Evolutionary conservation across 148 eudicot genomes (phyloP), one percentile per base, ranked within the genome.

Genomic region (Camellia lanceoleosa): DNA sequence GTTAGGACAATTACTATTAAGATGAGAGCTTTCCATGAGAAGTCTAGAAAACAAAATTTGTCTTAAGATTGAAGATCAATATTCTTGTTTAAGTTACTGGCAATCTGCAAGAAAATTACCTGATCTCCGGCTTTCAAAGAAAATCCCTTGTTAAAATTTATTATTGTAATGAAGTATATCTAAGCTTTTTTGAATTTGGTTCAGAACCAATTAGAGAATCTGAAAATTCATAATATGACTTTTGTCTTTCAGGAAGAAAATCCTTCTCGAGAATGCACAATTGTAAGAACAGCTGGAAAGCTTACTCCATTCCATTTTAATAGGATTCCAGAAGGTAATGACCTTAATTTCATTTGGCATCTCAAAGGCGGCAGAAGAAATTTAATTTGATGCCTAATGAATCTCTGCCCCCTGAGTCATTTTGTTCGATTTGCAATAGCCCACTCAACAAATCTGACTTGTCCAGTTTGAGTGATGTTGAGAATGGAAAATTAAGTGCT

Each of bases 221-320:
- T 68, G 61, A 47, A 49, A 42, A 15, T 64, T 20, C 58, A 74
- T 19, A 5, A 8, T 7, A 65, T 67, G 56, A 3, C 43, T 85
- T 71, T 3, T 82, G n/a, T 85, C 46, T 76, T 84, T 46, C 89
- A 96, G 99, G 89, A 89, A 82, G 99, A 96, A 80, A 96, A 96
- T 87, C 94, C 99, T 79, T 85, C 99, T 38, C 93, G 99, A 47
- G 99, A 96, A 82, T 87, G 94, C 87, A 94, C 99, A 54, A 91
- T 93, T 71, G 88, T 93, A 67, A 89, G 99, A 84, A 96, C 99
- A 23, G 99, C 98, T 12, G 99, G 93, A 71, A 96, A 93, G 91
- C 94, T 96, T 65, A 93, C 95, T 11, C 97, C 99, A 10, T 96
- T 96, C 77, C 85, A 82, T 82, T 93, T 96, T 86, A 94, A 97